These are phyloP conservation scores for Suillus ampliporus DNA, from an alignment of 768 basidiomycete genomes.

Conservation along the genomic window DNA sequence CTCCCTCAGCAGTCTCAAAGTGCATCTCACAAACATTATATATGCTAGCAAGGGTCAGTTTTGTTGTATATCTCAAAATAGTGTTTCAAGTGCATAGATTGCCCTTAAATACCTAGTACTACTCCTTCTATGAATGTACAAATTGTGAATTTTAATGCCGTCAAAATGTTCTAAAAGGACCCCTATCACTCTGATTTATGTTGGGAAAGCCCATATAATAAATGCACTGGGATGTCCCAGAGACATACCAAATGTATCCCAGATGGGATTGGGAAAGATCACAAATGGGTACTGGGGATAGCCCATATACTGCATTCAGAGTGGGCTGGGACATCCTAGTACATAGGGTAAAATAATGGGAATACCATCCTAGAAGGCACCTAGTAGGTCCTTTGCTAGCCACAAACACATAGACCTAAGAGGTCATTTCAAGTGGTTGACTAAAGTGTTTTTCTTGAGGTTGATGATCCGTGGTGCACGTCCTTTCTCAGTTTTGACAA, in stretches of 20 bases:
- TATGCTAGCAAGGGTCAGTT: neutral
- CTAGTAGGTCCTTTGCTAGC: neutral
- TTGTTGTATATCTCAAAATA: neutral
- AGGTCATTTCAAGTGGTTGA: too few relatives aligned
- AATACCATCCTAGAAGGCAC: neutral
- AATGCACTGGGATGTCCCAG: neutral
- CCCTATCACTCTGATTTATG: neutral
- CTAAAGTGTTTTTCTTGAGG: too few relatives aligned
- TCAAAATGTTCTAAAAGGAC: constrained; percentile 1
- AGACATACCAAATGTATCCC: neutral
- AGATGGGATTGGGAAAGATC: neutral
- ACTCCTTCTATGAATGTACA: neutral
- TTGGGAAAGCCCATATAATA: neutral
- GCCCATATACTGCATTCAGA: neutral
- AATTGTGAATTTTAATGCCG: neutral
- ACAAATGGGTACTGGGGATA: neutral
- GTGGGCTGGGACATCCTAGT: neutral
- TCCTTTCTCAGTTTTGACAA: too few relatives aligned
- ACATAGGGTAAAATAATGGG: constrained; percentile 1
- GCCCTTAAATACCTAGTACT: neutral
- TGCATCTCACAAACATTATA: neutral
- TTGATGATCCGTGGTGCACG: too few relatives aligned
- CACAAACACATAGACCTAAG: too few relatives aligned
- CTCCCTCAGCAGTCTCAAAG: neutral
- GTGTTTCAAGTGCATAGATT: neutral